Evolutionary conservation across 1,284 basidiomycete genomes (phyloP), one percentile per base, ranked within the genome.

Genomic region (Cutaneotrichosporon sp.): DNA sequence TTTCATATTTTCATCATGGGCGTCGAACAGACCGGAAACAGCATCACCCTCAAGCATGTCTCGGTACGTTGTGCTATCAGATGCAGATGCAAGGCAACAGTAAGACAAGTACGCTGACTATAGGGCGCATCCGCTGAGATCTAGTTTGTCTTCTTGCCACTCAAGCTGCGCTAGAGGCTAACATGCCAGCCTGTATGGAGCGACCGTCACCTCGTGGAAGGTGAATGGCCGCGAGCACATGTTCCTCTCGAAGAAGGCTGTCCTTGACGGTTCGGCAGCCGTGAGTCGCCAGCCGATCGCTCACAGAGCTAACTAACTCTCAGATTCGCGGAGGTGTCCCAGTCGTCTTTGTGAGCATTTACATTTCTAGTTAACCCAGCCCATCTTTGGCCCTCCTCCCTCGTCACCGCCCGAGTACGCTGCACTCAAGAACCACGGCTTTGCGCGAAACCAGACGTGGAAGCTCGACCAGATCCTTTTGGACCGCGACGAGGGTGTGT

Each of bases 381-480:
- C 92, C 34, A 89, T 89, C 79, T 94, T 94, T 73, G 92, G 92
- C 3, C 82, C 89, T 1, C 90, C 92, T 36, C 79, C 79, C 14
- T 69, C 76, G 8, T 73, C 72, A 16, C 75, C 77, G 2, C 69
- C 74, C 34, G 80, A 80, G 65, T 91, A 95, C 76, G 75, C 80
- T n/a, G 86, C 86, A 49, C 83, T 96, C 8, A 63, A 82, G 8
- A 91, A 93, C 74, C 92, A 95, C 76, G 92, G 92, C 0, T 95
- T 93, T 74, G 92, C 89, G 18, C 84, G 92, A 56, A 91, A 82
- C 68, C 84, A 85, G 38, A 76, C 73, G 16, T 96, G 92, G 92
- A 81, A 80, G 26, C 88, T 87, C 73, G 86, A 87, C 67, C 77
- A 82, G 46, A 80, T 86, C 16, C 82, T 91, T 34, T 84, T 86